phyloP scores from a whole-genome alignment of 2,329 filamentous ascomycete species.

The Trichoderma pleuroti region DNA sequence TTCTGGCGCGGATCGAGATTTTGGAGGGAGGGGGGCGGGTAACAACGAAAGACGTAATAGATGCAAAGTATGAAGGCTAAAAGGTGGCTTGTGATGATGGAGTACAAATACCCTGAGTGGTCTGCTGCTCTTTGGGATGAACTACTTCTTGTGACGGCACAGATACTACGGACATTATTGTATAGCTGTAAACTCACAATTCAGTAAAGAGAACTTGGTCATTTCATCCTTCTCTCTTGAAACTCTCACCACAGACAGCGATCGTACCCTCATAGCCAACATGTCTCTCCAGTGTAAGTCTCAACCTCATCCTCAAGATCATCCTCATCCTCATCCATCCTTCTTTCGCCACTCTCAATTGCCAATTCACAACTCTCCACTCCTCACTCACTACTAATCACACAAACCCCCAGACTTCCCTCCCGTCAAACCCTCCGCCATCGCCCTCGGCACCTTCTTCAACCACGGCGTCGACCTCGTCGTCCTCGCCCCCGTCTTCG shows the following conservation, averaged over 20 bases:
- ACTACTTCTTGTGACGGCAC: neutral
- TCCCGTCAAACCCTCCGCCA: conserved; percentile 94
- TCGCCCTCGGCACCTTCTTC: conserved; percentile 93
- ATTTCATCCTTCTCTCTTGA: neutral
- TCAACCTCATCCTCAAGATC: neutral
- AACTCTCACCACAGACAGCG: neutral
- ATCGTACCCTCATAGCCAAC: conserved; percentile 26
- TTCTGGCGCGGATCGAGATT: conserved; percentile 6
- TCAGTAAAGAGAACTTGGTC: neutral
- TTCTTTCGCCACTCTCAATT: neutral
- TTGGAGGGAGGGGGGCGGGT: neutral
- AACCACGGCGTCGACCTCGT: conserved; percentile 89
- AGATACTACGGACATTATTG: neutral
- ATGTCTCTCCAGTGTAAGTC: conserved; percentile 61
- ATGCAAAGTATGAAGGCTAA: neutral
- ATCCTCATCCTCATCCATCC: conserved; percentile 8
- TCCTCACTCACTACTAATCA: neutral
- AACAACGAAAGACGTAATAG: conserved; percentile 7
- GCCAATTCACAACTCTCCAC: neutral
- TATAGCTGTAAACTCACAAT: neutral
- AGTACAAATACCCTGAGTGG: conserved; percentile 20
- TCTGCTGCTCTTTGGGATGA: neutral
- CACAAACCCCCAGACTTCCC: conserved; percentile 50
- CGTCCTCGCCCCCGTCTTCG: conserved; percentile 84
- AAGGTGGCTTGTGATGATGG: neutral